A percentile compares a stretch with the other conserved stretches of the same genome.
phyloP scores from a whole-genome alignment of 2,329 filamentous ascomycete genomes.

The Microascus cirrosus region DNA sequence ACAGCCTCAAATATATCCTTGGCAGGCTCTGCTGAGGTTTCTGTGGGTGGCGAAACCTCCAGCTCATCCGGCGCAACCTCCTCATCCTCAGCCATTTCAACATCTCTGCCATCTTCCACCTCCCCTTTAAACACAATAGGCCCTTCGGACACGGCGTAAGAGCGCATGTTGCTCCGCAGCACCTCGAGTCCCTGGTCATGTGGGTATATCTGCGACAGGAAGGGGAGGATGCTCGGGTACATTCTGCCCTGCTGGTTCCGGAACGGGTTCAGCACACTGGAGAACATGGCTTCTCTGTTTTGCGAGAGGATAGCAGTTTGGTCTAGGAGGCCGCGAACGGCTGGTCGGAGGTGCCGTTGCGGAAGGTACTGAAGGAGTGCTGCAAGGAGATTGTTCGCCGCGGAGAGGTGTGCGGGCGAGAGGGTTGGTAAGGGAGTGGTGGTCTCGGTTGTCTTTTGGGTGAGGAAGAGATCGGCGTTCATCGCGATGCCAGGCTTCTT shows the following conservation, averaged over 20 bases:
- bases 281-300: constrained; percentile 62
- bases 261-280: constrained; percentile 72
- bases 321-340: constrained; percentile 65
- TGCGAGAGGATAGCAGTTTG: constrained; percentile 65
- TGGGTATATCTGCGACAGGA: constrained; percentile 57
- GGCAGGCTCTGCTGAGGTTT: neutral
- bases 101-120: constrained; percentile 16
- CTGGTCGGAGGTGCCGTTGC: constrained; percentile 55
- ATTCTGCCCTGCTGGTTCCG: constrained; percentile 50
- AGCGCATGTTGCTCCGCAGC: constrained; percentile 48
- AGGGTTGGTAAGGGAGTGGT: constrained; percentile 19
- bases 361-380: constrained; percentile 51
- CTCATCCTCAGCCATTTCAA: constrained; percentile 20
- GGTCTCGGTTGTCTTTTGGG: constrained; percentile 23
- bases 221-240: constrained; percentile 67
- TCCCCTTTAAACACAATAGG: constrained; percentile 4
- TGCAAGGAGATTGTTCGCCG: constrained; percentile 53
- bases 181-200: constrained; percentile 59
- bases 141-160: constrained; percentile 11
- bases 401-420: constrained; percentile 33
- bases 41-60: constrained; percentile 1
- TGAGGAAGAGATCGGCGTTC: constrained; percentile 66
- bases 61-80: neutral
- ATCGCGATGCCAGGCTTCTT: constrained; percentile 30
- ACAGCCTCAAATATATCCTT: neutral